Percentiles rank a stretch among this genome's conserved stretches.
These are phyloP conservation scores for Capillidium heterosporum DNA, from an alignment of 371 early-diverging fungal species.

Conservation along the genomic window DNA sequence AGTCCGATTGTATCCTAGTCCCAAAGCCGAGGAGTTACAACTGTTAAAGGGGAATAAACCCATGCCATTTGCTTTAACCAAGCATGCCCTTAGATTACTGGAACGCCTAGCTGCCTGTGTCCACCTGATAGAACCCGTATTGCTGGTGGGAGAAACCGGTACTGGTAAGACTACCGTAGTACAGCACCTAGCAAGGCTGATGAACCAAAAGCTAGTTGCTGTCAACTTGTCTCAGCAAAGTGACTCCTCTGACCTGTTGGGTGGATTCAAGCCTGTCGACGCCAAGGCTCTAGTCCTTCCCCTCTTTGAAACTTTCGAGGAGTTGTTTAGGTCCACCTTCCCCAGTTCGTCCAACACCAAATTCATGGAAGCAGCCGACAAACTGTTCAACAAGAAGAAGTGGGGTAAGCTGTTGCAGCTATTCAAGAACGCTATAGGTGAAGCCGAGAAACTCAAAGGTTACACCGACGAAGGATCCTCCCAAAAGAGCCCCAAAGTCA, in stretches of 20 bases:
- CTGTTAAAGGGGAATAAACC: slow-evolving; percentile 16
- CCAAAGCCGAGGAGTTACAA: slow-evolving; percentile 9
- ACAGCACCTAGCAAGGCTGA: slow-evolving; percentile 77
- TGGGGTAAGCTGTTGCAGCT: slow-evolving; percentile 63
- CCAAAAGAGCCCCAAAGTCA: slow-evolving; percentile 8
- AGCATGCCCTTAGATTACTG: slow-evolving; percentile 52
- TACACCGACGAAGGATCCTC: slow-evolving; percentile 11
- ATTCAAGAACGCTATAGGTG: slow-evolving; percentile 32
- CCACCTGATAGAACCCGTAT: slow-evolving; percentile 64
- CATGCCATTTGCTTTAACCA: slow-evolving; percentile 61
- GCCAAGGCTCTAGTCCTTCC: slow-evolving; percentile 59
- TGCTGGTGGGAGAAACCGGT: slow-evolving; percentile 98
- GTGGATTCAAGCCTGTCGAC: slow-evolving; percentile 95
- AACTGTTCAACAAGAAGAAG: slow-evolving; percentile 44
- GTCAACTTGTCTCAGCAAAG: slow-evolving; percentile 97
- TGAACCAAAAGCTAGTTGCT: slow-evolving; percentile 63
- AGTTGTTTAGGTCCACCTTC: slow-evolving; percentile 70
- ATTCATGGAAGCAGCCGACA: slow-evolving; percentile 62
- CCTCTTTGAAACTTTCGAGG: slow-evolving; percentile 67
- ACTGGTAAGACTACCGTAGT: slow-evolving; percentile 98
- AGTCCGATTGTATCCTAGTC: not conserved
- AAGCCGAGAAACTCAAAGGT: slow-evolving; percentile 16
- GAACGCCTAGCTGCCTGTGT: slow-evolving; percentile 74
- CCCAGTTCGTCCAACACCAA: slow-evolving; percentile 67
- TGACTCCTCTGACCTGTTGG: slow-evolving; percentile 93